phyloP scores from a whole-genome alignment of 2,329 filamentous ascomycete species.

The Aspergillus novoparasiticus region DNA sequence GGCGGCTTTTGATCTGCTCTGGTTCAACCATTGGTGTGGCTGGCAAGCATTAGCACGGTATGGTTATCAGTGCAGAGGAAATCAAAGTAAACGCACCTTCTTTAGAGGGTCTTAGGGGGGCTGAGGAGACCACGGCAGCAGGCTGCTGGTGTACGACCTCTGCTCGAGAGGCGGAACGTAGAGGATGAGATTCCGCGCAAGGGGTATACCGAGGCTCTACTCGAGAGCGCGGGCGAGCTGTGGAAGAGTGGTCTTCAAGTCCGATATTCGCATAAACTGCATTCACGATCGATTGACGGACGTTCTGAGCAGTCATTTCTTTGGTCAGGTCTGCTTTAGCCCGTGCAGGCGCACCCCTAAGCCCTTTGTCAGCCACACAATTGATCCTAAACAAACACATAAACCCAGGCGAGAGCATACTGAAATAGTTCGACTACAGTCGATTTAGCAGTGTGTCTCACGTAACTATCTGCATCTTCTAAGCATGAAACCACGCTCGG shows the following conservation, averaged over 20 bases:
- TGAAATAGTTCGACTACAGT: constrained; percentile 85
- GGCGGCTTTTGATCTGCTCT: constrained; percentile 23
- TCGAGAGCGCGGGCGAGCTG: constrained; percentile 28
- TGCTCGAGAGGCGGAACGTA: constrained; percentile 6
- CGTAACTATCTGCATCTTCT: constrained; percentile 85
- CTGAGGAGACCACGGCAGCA: neutral
- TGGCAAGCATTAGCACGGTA: neutral
- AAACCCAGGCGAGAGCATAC: constrained; percentile 48
- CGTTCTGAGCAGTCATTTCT: constrained; percentile 80
- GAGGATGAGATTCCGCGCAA: constrained; percentile 17
- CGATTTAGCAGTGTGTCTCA: constrained; percentile 80
- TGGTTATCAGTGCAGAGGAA: neutral
- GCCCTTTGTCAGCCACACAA: constrained; percentile 34
- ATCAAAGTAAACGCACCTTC: neutral
- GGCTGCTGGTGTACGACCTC: neutral
- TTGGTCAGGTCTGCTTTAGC: constrained; percentile 88
- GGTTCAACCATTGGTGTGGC: constrained; percentile 24
- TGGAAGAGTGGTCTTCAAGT: constrained; percentile 42
- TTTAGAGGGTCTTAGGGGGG: neutral
- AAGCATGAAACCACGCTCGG: constrained; percentile 80
- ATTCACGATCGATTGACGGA: constrained; percentile 81
- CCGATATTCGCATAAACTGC: constrained; percentile 77
- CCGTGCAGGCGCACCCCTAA: constrained; percentile 69
- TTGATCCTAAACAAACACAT: neutral
- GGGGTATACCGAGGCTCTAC: constrained; percentile 22